These are phyloP conservation scores for Hortaea werneckii DNA, from an alignment of 2,329 filamentous ascomycete species.

Conservation along the genomic window DNA sequence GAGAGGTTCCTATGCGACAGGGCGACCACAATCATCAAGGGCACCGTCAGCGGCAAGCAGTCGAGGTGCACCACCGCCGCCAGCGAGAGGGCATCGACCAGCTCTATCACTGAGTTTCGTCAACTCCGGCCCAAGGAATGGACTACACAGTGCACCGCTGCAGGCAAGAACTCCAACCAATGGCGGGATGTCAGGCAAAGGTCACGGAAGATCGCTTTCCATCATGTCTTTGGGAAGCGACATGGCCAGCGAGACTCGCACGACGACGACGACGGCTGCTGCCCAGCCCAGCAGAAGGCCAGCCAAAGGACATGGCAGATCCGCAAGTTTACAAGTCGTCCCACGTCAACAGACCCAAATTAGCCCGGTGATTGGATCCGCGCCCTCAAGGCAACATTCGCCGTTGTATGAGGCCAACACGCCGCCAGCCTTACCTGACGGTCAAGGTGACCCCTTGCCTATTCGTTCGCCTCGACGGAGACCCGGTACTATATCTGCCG, in stretches of 20 bases:
- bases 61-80: slow-evolving; percentile 7
- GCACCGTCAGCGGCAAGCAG: slow-evolving; percentile 12
- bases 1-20: slow-evolving; percentile 13
- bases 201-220: slow-evolving; percentile 38
- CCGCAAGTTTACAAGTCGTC: slow-evolving; percentile 70
- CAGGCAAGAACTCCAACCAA: slow-evolving; percentile 22
- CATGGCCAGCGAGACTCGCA: slow-evolving; percentile 17
- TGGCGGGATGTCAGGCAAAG: slow-evolving; percentile 39
- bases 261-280: slow-evolving; percentile 6
- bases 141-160: slow-evolving; percentile 14
- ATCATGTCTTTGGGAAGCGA: slow-evolving; percentile 41
- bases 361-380: neutral
- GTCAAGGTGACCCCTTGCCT: slow-evolving; percentile 7
- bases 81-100: slow-evolving; percentile 51
- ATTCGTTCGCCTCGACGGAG: slow-evolving; percentile 15
- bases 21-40: slow-evolving; percentile 8
- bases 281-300: slow-evolving; percentile 32
- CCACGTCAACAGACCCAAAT: slow-evolving; percentile 26
- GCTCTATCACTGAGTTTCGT: slow-evolving; percentile 50
- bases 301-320: slow-evolving; percentile 59
- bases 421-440: slow-evolving; percentile 18
- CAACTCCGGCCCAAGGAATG: slow-evolving; percentile 19
- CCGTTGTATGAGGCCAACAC: slow-evolving; percentile 32
- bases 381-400: slow-evolving; percentile 27
- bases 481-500: slow-evolving; percentile 21